Evolutionary conservation across 352 stramenopile genomes (phyloP), one percentile per base, ranked within the genome.

Genomic region (Phytophthora crassamura): DNA sequence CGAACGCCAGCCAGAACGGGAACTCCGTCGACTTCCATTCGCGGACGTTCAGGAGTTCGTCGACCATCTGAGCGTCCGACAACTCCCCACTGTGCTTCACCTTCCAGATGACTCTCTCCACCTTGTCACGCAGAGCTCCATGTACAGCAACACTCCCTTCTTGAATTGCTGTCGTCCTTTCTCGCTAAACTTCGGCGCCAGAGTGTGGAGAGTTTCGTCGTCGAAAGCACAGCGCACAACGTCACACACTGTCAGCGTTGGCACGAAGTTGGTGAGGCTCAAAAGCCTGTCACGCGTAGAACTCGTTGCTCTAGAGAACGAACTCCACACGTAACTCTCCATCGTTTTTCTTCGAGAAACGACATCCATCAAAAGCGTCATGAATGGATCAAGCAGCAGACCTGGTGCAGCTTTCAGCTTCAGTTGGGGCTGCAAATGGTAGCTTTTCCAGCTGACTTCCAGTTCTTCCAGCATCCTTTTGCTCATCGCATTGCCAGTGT

Each of bases 1-100:
- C 90, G 68, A 97, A 97, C 18, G 89, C 85, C 45, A 96, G 69
- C 89, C 90, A 97, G 53, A 82, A 88, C 2, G 88, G 88, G 58
- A 90, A 78, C 5, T 87, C 72, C 0, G 4, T 38, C 10, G 71
- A 73, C 28, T 82, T 45, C 88, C 88, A 97, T 22, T 69, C 22
- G 12, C 72, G 75, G 0, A 41, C 55, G 58, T 70, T 79, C 8
- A 56, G n/a, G 3, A 95, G 61, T 20, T 97, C 89, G 16, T 85
- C 69, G 2, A 86, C 50, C 38, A 91, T 47, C 28, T 68, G 63
- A n/a, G 65, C 59, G 11, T 67, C 58, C 10, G 77, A 65, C 11
- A 58, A 14, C 0, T 60, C n/a, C 6, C 36, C 7, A 30, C 52
- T 43, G 11, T 40, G 39, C 10, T 63, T 47, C 0, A 46, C 59